phyloP scores from a whole-genome alignment of 495 filamentous ascomycete genomes.

The Penicillium silybi region DNA sequence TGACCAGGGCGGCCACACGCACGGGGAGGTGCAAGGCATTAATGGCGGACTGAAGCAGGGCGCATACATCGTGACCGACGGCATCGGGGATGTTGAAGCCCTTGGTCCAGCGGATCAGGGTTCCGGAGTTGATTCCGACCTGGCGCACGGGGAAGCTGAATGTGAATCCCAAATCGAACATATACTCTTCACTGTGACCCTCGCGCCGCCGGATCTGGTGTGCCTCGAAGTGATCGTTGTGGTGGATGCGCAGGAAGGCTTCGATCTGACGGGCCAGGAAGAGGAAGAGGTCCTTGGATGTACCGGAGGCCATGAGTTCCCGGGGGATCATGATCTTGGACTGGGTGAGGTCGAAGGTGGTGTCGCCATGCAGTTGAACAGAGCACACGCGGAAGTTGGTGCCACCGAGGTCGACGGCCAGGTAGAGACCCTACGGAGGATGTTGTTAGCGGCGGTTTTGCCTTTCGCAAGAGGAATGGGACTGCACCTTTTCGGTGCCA shows the following conservation, averaged over 20 bases:
- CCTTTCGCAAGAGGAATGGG: neutral
- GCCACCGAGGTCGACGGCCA: constrained; percentile 94
- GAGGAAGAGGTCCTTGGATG: constrained; percentile 80
- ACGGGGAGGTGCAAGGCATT: constrained; percentile 84
- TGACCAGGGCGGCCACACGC: constrained; percentile 89
- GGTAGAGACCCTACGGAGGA: constrained; percentile 70
- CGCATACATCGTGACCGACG: constrained; percentile 90
- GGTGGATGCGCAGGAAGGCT: constrained; percentile 78
- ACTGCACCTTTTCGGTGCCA: constrained; percentile 82
- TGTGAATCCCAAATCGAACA: constrained; percentile 92
- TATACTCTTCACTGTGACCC: constrained; percentile 58
- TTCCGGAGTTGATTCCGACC: constrained; percentile 87
- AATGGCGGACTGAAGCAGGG: constrained; percentile 84
- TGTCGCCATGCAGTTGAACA: constrained; percentile 84
- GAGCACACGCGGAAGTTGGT: constrained; percentile 99
- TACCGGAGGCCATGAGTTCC: constrained; percentile 85
- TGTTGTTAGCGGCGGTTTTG: neutral
- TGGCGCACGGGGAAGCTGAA: constrained; percentile 98
- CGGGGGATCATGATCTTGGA: constrained; percentile 88
- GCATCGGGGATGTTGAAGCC: constrained; percentile 94
- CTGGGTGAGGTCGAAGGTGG: constrained; percentile 85
- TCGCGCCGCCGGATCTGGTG: constrained; percentile 58
- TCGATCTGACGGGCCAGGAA: constrained; percentile 93
- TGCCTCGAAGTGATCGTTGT: constrained; percentile 80
- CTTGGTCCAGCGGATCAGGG: constrained; percentile 94